Conservation (phyloP, 441 rosid genomes). For the Arabidopsis lyrata region DNA sequence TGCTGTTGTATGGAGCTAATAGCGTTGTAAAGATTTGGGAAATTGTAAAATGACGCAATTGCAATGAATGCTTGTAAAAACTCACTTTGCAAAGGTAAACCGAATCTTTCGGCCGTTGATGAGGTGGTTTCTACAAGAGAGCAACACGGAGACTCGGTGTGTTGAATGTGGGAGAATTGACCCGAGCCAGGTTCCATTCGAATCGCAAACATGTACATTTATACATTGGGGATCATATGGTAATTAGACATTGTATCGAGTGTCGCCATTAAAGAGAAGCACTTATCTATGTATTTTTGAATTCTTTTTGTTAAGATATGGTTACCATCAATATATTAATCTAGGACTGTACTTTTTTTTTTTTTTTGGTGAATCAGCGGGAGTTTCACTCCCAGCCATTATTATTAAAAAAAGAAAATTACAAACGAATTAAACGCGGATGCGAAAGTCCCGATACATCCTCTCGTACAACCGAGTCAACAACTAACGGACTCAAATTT, state of each 20-base stretch:
- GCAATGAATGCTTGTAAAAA: conserved; percentile 38
- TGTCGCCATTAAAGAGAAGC: no score
- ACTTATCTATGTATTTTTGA: no score
- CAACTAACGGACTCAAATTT: no score
- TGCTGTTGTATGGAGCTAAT: conserved; percentile 29
- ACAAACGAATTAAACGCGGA: no score
- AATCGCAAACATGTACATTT: background rate
- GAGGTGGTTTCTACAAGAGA: background rate
- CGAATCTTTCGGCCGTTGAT: conserved; percentile 14
- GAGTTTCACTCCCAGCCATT: no score
- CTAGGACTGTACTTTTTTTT: no score
- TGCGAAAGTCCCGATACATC: no score
- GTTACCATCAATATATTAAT: no score
- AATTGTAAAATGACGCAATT: conserved; percentile 25
- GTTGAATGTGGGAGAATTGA: conserved; percentile 6
- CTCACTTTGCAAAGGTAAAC: conserved; percentile 7
- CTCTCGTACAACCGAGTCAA: no score
- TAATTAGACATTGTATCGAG: background rate
- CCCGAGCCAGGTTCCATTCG: conserved; percentile 5
- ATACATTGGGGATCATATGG: background rate
- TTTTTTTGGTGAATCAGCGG: no score
- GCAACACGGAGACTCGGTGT: background rate
- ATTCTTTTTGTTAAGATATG: no score
- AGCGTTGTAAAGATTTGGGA: conserved; percentile 27
- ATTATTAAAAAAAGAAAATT: no score